Evolutionary conservation across 148 eudicot genomes (phyloP), one percentile per base, ranked within the genome.

Genomic region (Vaccinium vitisidaea): DNA sequence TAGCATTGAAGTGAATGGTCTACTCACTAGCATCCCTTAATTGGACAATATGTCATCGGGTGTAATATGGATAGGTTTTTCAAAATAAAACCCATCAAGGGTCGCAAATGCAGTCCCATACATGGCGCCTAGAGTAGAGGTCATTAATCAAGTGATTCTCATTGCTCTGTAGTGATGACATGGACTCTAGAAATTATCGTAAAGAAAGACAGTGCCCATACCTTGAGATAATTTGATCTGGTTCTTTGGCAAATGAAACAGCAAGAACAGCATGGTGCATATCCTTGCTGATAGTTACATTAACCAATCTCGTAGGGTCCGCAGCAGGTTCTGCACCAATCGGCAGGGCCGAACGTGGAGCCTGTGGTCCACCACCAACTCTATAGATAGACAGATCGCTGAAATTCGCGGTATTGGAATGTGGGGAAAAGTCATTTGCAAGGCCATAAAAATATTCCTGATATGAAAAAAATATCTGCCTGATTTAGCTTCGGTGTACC

Each of bases 381-480:
- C 90, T 92, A 70, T 88, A 97, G 69, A 97, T 88, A 43, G 88
- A 89, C 84, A 95, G 84, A 80, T 97, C 98, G 84, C 90, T 89
- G 87, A 95, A 97, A 88, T 82, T 94, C 67, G 89, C 93, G 32
- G 89, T 75, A 84, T 92, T 97, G 50, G 98, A 93, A 91, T 97
- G 99, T 7, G 99, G 98, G 46, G 97, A 92, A 32, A 97, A 97
- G 83, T 95, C 99, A 87, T 95, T 97, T 54, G 94, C 67, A 86
- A 89, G 88, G 86, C 99, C 98, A 89, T 97, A 97, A 84, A 94
- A 95, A 86, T 97, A 97, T 87, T 97, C 99, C 99, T 97, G 92
- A 59, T 81, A 73, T 27, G 18, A 21, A 80, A 80, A 80, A 23
- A 80, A 27, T 2, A 30, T 53, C 23, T 8, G 19, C 83, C 52